These are phyloP conservation scores for Phaeosphaeria sp. DNA, from an alignment of 2,329 filamentous ascomycete genomes.

Conservation along the genomic window DNA sequence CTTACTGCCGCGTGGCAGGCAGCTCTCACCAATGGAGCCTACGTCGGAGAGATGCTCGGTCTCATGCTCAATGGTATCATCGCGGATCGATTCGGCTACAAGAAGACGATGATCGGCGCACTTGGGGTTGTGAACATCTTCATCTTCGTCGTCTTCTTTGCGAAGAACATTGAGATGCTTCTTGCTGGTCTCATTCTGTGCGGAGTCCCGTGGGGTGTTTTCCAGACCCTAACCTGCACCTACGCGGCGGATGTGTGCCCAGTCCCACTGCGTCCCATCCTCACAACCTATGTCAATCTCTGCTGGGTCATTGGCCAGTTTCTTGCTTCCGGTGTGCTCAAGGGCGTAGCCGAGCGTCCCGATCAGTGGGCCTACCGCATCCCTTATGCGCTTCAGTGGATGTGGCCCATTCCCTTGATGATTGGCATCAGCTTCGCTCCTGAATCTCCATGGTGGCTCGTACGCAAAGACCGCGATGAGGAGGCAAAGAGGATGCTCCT, in stretches of 20 bases:
- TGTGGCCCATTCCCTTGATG: conserved; percentile 74
- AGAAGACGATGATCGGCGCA: conserved; percentile 47
- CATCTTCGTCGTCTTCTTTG: conserved; percentile 48
- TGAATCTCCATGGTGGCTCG: conserved; percentile 76
- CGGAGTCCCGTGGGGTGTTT: conserved; percentile 55
- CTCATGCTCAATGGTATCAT: conserved; percentile 55
- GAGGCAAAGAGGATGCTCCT: conserved; percentile 71
- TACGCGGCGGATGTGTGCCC: conserved; percentile 69
- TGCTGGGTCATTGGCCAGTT: conserved; percentile 79
- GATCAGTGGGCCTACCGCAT: conserved; percentile 74
- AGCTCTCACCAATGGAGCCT: conserved; percentile 55
- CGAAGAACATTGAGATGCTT: conserved; percentile 60
- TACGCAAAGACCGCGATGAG: conserved; percentile 67
- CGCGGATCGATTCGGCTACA: conserved; percentile 52
- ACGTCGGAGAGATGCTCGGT: conserved; percentile 53
- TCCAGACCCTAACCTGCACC: conserved; percentile 56
- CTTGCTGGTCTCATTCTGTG: conserved; percentile 64
- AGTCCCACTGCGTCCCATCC: conserved; percentile 66
- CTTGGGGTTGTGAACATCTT: conserved; percentile 36
- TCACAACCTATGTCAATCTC: conserved; percentile 73
- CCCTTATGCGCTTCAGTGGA: conserved; percentile 74
- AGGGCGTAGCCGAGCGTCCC: conserved; percentile 66
- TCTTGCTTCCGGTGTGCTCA: conserved; percentile 74
- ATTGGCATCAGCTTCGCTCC: conserved; percentile 72
- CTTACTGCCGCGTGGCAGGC: conserved; percentile 56